Percentiles rank a stretch among this genome's conserved stretches.
Conservation (phyloP, 306 rosid genomes). For the Cucumis cinereus region DNA sequence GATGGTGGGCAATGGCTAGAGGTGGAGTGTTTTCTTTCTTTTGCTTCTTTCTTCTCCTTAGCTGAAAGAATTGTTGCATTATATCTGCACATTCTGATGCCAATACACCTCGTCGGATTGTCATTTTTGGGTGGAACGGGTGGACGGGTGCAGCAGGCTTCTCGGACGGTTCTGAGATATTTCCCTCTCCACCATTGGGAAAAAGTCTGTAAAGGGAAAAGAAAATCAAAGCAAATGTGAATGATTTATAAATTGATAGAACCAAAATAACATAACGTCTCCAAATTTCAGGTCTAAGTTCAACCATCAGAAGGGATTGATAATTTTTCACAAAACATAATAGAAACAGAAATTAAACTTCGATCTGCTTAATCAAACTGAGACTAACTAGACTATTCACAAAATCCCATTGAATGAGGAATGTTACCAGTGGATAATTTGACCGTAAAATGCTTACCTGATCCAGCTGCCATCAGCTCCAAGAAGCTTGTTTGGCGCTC, state of each 20-base stretch:
- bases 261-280: background rate
- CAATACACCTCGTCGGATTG: slow-evolving; percentile 59
- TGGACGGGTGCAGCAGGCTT: slow-evolving; percentile 69
- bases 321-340: background rate
- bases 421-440: background rate
- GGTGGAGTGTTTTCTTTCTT: slow-evolving; percentile 29
- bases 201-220: slow-evolving; percentile 42
- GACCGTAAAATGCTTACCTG: slow-evolving; percentile 35
- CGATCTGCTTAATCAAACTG: background rate
- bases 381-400: background rate
- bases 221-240: background rate
- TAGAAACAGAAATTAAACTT: background rate
- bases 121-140: slow-evolving; percentile 88
- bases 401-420: background rate
- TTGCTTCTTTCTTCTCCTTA: slow-evolving; percentile 49
- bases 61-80: slow-evolving; percentile 92
- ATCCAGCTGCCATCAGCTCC: slow-evolving; percentile 99
- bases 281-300: background rate
- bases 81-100: slow-evolving; percentile 66
- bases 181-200: slow-evolving; percentile 48
- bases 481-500: slow-evolving; percentile 98
- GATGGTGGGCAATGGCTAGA: slow-evolving; percentile 30
- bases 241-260: background rate
- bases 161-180: slow-evolving; percentile 28
- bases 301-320: background rate